phyloP scores from a whole-genome alignment of 2,329 filamentous ascomycete genomes.

The Paraconiothyrium sp. region DNA sequence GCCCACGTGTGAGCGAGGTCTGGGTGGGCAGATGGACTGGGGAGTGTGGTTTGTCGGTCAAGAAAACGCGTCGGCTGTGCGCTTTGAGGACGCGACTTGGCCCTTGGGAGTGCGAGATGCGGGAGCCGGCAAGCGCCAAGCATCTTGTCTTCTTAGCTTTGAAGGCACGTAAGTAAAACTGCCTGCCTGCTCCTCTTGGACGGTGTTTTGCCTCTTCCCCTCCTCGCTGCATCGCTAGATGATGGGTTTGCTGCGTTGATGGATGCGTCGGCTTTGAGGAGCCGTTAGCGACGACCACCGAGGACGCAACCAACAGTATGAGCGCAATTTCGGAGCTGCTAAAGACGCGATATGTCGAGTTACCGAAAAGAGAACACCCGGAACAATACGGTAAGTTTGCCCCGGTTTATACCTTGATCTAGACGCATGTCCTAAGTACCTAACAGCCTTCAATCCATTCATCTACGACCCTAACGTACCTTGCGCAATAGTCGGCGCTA shows the following conservation, averaged over 20 bases:
- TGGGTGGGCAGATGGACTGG: not conserved
- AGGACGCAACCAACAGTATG: constrained; percentile 24
- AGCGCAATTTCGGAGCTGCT: constrained; percentile 21
- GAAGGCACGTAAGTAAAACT: constrained; percentile 39
- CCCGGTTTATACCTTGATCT: constrained; percentile 1
- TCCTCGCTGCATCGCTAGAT: constrained; percentile 17
- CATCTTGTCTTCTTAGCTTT: constrained; percentile 41
- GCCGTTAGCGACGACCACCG: constrained; percentile 3
- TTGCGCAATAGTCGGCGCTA: constrained; percentile 55
- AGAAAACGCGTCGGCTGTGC: not conserved
- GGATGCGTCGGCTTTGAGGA: not conserved
- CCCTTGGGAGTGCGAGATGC: constrained; percentile 7
- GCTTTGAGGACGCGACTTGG: constrained; percentile 11
- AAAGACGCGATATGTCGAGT: constrained; percentile 24
- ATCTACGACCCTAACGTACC: constrained; percentile 59
- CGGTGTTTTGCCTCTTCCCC: constrained; percentile 6
- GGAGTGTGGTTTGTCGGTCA: constrained; percentile 7
- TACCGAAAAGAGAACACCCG: constrained; percentile 33
- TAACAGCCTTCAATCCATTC: constrained; percentile 51
- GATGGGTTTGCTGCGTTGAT: constrained; percentile 6
- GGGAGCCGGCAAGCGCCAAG: constrained; percentile 35
- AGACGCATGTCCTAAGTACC: constrained; percentile 9
- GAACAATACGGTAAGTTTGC: constrained; percentile 32
- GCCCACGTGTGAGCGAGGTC: constrained; percentile 7
- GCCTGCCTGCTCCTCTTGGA: constrained; percentile 25